phyloP scores from a whole-genome alignment of 345 rosid genomes.

The Euphorbia peplus region DNA sequence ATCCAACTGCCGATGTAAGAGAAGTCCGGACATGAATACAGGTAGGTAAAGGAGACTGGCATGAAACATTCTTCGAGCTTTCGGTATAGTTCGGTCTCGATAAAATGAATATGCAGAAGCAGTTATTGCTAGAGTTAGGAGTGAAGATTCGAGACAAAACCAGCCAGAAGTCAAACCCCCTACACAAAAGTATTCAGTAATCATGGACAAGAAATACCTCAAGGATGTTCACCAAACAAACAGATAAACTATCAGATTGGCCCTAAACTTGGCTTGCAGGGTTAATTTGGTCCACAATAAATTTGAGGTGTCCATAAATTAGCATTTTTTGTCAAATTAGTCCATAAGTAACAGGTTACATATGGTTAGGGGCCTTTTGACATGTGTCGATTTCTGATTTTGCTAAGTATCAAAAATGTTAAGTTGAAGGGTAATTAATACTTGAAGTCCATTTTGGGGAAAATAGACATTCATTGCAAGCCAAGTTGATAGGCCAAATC shows the following conservation, averaged over 20 bases:
- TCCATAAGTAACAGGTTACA: background rate
- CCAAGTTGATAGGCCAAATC: background rate
- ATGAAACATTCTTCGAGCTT: constrained; percentile 77
- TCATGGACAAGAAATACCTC: background rate
- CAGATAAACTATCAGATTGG: no score
- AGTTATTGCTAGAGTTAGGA: constrained; percentile 68
- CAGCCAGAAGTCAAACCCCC: constrained; percentile 85
- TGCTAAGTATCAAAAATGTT: background rate
- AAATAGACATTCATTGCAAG: background rate
- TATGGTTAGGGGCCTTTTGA: background rate
- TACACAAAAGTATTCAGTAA: constrained; percentile 21
- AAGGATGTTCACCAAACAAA: no score
- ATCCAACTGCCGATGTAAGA: constrained; percentile 54
- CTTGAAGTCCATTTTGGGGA: background rate
- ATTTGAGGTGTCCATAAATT: background rate
- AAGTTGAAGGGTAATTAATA: constrained; percentile 1
- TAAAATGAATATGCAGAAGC: constrained; percentile 85
- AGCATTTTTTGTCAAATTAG: background rate
- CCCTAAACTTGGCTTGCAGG: background rate
- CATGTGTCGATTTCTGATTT: background rate
- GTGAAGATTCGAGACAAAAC: constrained; percentile 74
- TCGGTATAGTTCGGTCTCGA: constrained; percentile 52
- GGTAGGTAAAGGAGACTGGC: constrained; percentile 91
- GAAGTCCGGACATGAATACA: constrained; percentile 79
- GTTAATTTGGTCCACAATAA: background rate